phyloP scores from a whole-genome alignment of 495 filamentous ascomycete species.

The Annulohypoxylon stygium region DNA sequence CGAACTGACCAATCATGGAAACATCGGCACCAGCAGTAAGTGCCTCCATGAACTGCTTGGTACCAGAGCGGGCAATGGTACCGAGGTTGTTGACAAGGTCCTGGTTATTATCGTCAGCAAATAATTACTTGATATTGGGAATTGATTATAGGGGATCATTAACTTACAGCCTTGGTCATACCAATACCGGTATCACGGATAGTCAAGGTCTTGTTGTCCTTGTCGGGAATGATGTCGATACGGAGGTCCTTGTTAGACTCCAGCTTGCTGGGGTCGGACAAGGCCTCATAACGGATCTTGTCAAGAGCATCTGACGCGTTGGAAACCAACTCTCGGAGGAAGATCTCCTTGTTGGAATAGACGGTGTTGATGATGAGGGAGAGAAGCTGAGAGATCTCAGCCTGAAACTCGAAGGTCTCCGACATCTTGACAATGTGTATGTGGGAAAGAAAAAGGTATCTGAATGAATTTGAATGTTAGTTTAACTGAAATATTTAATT shows the following conservation, averaged over 20 bases:
- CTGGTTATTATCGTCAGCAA: constrained; percentile 55
- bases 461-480: constrained; percentile 26
- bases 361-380: constrained; percentile 99
- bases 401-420: constrained; percentile 99
- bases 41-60: constrained; percentile 99
- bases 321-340: constrained; percentile 96
- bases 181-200: constrained; percentile 98
- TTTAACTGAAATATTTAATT: constrained; percentile 1
- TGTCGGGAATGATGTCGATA: constrained; percentile 97
- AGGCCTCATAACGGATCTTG: constrained; percentile 99
- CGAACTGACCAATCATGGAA: constrained; percentile 99
- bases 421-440: constrained; percentile 72
- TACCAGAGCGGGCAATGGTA: constrained; percentile 98
- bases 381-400: constrained; percentile 99
- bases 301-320: constrained; percentile 98
- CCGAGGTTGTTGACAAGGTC: constrained; percentile 99
- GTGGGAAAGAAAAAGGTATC: constrained; percentile 25
- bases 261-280: constrained; percentile 97
- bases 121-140: not conserved
- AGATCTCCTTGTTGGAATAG: constrained; percentile 99
- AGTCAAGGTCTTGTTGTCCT: constrained; percentile 96
- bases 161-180: constrained; percentile 99
- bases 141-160: not conserved
- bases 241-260: constrained; percentile 96
- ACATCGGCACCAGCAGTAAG: constrained; percentile 98